Evolutionary conservation across 495 filamentous ascomycete species (phyloP), one percentile per base, ranked within the genome.

Genomic region (Lasiosphaeria hispida): DNA sequence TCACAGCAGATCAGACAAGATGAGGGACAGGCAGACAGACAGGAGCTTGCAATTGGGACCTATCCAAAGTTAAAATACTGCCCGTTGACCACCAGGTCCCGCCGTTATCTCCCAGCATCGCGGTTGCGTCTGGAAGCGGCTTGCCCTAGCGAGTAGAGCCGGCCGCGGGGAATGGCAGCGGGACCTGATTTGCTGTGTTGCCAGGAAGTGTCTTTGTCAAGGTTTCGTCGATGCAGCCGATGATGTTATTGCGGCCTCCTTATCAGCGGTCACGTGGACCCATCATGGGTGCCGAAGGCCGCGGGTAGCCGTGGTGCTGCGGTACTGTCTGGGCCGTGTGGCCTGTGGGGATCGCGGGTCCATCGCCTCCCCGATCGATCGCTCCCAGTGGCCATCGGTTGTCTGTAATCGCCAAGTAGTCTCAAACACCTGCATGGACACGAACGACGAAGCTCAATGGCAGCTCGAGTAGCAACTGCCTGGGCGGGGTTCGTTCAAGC

Each of bases 191-290:
- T 54, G 58, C 58, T 50, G 40, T 53, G 30, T 43, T 40, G 23
- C 23, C 33, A 14, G 18, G 33, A 44, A 51, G 18, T 14, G 35
- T 41, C 65, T 69, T 72, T 69, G 61, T 72, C 58, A 57, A 48
- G 58, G 62, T 58, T 58, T 53, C 50, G 57, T 57, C 45, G 60
- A 63, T 58, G 61, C 58, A 39, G 52, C 42, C 60, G 55, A 71
- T 70, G 70, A 67, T 71, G 70, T 38, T 66, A 68, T 67, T 61
- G 60, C 47, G 39, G 51, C 54, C 45, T 43, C 55, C 64, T 66
- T 68, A 67, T 71, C 65, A 59, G 53, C 48, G 49, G 61, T 63
- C 65, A 65, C 64, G 62, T 63, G 64, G 58, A 13, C 35, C 44
- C n/a, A 13, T 10, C 33, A 11, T 36, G 30, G 41, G 15, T 5